phyloP scores from a whole-genome alignment of 129 eudicot genomes.

The Chrysanthemum makinoi region DNA sequence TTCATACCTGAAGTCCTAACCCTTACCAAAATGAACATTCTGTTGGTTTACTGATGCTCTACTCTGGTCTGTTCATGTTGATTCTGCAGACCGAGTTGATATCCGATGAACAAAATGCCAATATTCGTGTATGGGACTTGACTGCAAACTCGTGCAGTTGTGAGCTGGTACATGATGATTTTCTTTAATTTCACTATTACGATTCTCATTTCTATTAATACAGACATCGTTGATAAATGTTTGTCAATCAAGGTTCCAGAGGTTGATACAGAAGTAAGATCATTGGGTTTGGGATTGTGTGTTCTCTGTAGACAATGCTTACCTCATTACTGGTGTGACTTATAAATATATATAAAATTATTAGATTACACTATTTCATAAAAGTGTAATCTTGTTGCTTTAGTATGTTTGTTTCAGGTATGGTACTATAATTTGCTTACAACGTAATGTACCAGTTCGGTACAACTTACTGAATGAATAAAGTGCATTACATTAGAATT shows the following conservation, averaged over 20 bases:
- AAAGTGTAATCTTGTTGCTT: too few relatives aligned
- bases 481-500: too few relatives aligned
- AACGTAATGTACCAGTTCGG: too few relatives aligned
- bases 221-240: background rate
- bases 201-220: background rate
- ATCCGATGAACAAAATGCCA: constrained; percentile 98
- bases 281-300: constrained; percentile 99
- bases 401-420: too few relatives aligned
- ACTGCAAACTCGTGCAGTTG: constrained; percentile 99
- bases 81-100: constrained; percentile 68
- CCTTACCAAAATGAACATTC: background rate
- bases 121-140: constrained; percentile 98
- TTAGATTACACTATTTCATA: too few relatives aligned
- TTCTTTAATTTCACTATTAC: constrained; percentile 5
- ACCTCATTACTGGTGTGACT: constrained; percentile 79
- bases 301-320: constrained; percentile 93
- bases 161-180: constrained; percentile 61
- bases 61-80: constrained; percentile 17
- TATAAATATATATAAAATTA: too few relatives aligned
- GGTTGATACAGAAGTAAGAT: constrained; percentile 93
- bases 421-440: too few relatives aligned
- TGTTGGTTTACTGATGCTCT: constrained; percentile 3
- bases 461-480: too few relatives aligned
- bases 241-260: constrained; percentile 69
- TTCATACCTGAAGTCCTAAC: background rate